Evolutionary conservation across 2,329 filamentous ascomycete genomes (phyloP), one percentile per base, ranked within the genome.

Genomic region (Aspergillus brasiliensis): DNA sequence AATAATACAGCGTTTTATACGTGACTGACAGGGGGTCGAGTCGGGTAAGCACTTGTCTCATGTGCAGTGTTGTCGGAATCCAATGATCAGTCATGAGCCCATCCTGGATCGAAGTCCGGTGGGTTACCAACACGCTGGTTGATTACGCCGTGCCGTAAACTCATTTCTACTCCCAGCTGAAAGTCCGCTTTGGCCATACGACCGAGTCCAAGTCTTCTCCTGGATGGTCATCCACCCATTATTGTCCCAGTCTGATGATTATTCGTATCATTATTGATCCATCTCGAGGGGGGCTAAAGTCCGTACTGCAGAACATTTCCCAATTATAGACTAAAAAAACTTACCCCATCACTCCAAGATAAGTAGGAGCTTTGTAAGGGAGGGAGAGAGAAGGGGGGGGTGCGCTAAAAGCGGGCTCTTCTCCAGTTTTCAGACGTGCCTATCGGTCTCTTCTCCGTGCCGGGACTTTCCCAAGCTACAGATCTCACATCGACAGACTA

Each of bases 41-140:
- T 40, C 46, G 27, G 31, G 49, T 47, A 52, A 28, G 49, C 28
- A 46, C 48, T 54, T 58, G 48, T 52, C 37, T 46, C 38, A 51
- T 40, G 17, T 42, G 56, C 52, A 46, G 27, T 8, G 46, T 28
- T 27, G 25, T 27, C 7, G 46, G 46, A 49, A 49, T 49, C 46
- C 46, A 49, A 49, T 49, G 46, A 49, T 28, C 46, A 25, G 25
- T 48, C 44, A 48, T 49, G 17, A 23, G 10, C 40, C 44, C 23
- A 28, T 15, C 27, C 23, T 21, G 40, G 40, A 44, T 44, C 19
- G 40, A 23, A 27, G 21, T 11, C 44, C 23, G 23, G 44, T 48
- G 44, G 46, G 27, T 49, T 49, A 49, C 46, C 46, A 49, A 49
- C 27, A 25, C 46, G 17, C 25, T 27, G 46, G 46, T 28, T 28